A percentile compares a stretch with the other conserved stretches of the same genome.
phyloP scores from a whole-genome alignment of 371 early-diverging fungal genomes.

The Blakeslea trispora region DNA sequence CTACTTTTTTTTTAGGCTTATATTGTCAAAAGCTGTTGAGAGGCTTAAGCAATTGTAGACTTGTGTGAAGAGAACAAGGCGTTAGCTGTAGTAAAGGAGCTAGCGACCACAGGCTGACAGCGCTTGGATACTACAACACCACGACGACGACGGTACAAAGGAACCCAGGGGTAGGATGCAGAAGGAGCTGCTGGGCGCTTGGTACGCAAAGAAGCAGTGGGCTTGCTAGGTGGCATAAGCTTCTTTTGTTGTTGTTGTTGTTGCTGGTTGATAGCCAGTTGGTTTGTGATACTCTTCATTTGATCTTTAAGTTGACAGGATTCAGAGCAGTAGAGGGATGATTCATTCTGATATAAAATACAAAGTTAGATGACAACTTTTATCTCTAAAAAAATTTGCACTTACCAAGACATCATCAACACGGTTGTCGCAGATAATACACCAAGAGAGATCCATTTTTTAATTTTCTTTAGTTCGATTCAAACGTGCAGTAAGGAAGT shows the following conservation, averaged over 20 bases:
- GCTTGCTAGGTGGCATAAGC: conserved; percentile 6
- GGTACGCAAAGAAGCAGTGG: conserved; percentile 12
- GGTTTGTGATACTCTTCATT: conserved; percentile 33
- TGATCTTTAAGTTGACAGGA: conserved; percentile 37
- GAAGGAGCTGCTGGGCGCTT: conserved; percentile 32
- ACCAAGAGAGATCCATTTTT: conserved; percentile 38
- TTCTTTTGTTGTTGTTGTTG: conserved; percentile 22
- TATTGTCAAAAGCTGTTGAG: not conserved
- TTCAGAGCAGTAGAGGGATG: conserved; percentile 35
- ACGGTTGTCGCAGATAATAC: conserved; percentile 40
- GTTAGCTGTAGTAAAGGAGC: conserved; percentile 30
- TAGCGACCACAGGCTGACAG: conserved; percentile 41
- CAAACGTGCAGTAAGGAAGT: conserved; percentile 3
- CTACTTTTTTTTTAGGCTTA: conserved; percentile 9
- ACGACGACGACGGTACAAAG: conserved; percentile 33
- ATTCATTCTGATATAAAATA: conserved; percentile 24
- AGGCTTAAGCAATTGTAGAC: conserved; percentile 17
- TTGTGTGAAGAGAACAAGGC: conserved; percentile 26
- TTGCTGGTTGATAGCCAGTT: conserved; percentile 23
- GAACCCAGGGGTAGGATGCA: conserved; percentile 38
- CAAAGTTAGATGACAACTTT: not conserved
- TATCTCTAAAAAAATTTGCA: not conserved
- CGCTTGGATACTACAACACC: conserved; percentile 35
- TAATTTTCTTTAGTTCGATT: conserved; percentile 1
- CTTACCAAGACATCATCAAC: conserved; percentile 36